These are phyloP conservation scores for Geotrichum klebahnii DNA, from an alignment of 1,139 yeast genomes.

Conservation along the genomic window DNA sequence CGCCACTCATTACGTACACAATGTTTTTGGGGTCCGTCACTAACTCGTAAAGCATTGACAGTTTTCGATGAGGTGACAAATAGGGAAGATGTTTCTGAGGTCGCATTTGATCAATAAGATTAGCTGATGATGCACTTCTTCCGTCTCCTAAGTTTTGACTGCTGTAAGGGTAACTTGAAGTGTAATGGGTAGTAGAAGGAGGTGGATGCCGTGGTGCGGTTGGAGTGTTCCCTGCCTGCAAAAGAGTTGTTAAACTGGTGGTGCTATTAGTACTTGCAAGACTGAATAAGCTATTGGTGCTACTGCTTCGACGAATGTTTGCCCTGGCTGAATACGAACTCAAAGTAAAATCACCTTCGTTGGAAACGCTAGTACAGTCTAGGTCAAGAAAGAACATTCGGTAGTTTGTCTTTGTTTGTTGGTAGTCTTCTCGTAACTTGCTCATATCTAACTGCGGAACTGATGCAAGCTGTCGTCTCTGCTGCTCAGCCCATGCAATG, in stretches of 20 bases:
- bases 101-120: background rate
- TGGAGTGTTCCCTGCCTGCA: conserved; percentile 2
- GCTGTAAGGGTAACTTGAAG: conserved; percentile 3
- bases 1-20: conserved; percentile 68
- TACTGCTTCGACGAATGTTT: conserved; percentile 7
- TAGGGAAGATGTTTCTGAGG: conserved; percentile 22
- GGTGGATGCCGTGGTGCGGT: conserved; percentile 26
- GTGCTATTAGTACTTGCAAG: conserved; percentile 8
- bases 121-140: background rate
- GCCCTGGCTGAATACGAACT: conserved; percentile 7
- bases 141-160: conserved; percentile 1
- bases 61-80: conserved; percentile 36
- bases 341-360: conserved; percentile 5
- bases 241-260: conserved; percentile 1
- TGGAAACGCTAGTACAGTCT: conserved; percentile 28
- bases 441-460: conserved; percentile 34
- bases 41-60: conserved; percentile 44
- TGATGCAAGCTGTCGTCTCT: conserved; percentile 39
- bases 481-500: conserved; percentile 60
- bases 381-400: conserved; percentile 39
- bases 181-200: no score
- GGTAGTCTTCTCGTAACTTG: conserved; percentile 29
- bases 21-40: conserved; percentile 53
- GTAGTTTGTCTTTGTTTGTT: conserved; percentile 21
- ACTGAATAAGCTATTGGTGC: conserved; percentile 12